phyloP scores from a whole-genome alignment of 2,329 filamentous ascomycete species.

The Beauveria bassiana region DNA sequence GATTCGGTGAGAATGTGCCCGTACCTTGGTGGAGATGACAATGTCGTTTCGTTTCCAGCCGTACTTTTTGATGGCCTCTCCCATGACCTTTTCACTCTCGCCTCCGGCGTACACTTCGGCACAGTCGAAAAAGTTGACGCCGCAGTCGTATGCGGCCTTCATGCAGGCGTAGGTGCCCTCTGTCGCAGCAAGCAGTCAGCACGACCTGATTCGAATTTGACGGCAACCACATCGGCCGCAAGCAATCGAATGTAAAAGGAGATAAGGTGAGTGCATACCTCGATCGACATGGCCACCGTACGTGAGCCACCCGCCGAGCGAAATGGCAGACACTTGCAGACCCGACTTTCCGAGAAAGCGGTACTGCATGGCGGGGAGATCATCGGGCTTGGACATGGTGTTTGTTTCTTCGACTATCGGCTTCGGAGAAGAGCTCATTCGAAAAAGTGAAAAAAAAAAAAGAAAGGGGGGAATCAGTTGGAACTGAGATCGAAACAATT shows the following conservation, averaged over 20 bases:
- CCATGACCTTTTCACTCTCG: constrained; percentile 56
- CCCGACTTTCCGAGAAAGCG: constrained; percentile 64
- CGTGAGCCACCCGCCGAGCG: constrained; percentile 65
- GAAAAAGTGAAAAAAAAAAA: background rate
- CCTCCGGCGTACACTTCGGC: constrained; percentile 52
- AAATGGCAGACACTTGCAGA: constrained; percentile 66
- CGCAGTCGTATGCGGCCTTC: constrained; percentile 52
- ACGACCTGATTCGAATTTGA: background rate
- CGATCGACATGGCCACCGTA: constrained; percentile 67
- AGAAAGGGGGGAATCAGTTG: background rate
- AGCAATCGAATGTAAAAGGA: background rate
- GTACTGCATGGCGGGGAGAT: constrained; percentile 55
- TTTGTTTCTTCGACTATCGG: background rate
- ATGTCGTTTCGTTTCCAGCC: constrained; percentile 55
- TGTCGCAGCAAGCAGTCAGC: constrained; percentile 14
- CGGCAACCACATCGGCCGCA: too few relatives aligned
- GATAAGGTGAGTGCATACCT: constrained; percentile 33
- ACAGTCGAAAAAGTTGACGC: constrained; percentile 57
- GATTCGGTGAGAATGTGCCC: background rate
- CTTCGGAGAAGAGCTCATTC: too few relatives aligned
- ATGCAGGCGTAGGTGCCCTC: constrained; percentile 48
- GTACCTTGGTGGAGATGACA: constrained; percentile 53
- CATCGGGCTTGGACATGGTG: constrained; percentile 32
- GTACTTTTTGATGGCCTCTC: constrained; percentile 50
- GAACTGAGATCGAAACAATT: background rate